These are phyloP conservation scores for Sesbania bispinosa DNA, from an alignment of 306 rosid species.

Conservation along the genomic window DNA sequence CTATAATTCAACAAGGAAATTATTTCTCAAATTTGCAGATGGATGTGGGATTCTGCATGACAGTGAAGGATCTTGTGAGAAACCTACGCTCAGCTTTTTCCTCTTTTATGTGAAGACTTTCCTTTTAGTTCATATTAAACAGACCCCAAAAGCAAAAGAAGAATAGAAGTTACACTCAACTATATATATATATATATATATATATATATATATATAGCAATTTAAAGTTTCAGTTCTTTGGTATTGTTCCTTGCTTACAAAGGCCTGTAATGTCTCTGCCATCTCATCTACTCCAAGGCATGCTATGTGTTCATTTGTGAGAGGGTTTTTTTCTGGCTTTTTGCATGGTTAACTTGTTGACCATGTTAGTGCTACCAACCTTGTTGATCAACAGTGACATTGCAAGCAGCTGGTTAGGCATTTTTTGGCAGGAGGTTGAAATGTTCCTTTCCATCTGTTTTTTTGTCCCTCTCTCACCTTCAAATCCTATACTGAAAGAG, in stretches of 20 bases:
- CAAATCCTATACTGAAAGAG: slow-evolving; percentile 16
- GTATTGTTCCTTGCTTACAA: slow-evolving; percentile 14
- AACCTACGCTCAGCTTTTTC: slow-evolving; percentile 57
- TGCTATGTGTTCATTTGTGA: slow-evolving; percentile 43
- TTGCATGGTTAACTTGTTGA: slow-evolving; percentile 46
- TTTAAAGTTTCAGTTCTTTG: slow-evolving; percentile 27
- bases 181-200: background rate
- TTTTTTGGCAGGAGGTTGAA: slow-evolving; percentile 35
- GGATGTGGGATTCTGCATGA: slow-evolving; percentile 59
- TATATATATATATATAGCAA: too few species aligned
- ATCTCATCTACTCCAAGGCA: slow-evolving; percentile 36
- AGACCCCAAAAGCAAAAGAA: slow-evolving; percentile 26
- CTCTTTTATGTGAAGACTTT: slow-evolving; percentile 40
- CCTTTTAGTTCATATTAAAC: background rate
- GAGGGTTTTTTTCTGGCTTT: slow-evolving; percentile 42
- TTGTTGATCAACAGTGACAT: slow-evolving; percentile 32
- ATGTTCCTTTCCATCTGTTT: too few species aligned
- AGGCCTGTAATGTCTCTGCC: slow-evolving; percentile 40
- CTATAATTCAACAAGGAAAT: background rate
- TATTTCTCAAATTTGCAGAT: slow-evolving; percentile 49
- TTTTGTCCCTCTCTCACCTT: slow-evolving; percentile 23
- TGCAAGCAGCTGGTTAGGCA: slow-evolving; percentile 23
- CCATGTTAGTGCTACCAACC: slow-evolving; percentile 47
- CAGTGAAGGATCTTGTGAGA: slow-evolving; percentile 66
- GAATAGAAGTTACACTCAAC: slow-evolving; percentile 21